Base-by-base conservation (phyloP, 805 yeast species). In the Tetrapisispora nanseiensis region DNA sequence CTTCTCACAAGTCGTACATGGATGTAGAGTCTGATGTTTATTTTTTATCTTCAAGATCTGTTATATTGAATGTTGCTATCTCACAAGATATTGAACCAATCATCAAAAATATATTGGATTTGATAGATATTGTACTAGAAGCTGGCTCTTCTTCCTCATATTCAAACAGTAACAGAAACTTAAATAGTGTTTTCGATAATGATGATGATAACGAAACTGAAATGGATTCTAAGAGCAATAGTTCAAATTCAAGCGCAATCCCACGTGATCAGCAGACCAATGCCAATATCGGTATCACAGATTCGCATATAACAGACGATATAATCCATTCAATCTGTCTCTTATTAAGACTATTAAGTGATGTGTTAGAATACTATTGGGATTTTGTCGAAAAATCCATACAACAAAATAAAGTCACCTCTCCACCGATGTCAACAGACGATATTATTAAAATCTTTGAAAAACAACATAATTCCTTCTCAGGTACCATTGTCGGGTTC, bases 331-430 rank as follows among this genome's bases (percentile, higher is more conserved):
- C 62, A 10, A 52, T 56, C 1, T 22, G 65, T 19, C 54, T 69
- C 1, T 39, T 71, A 9, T 41, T 70, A 10, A 55, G 69, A 39
- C 55, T 74, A 22, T 45, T 73, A 18, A 62, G 70, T 10, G 71
- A 67, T 45, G 49, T 65, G n/a, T 46, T 62, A 32, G 71, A 69
- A 44, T 51, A 56, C 21, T 61, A 58, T 41, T 69, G 74, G 74
- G 65, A 61, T 28, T 27, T 48, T 19, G 27, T 42, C 3, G 54
- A 61, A 30, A 33, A 29, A 19, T 29, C 16, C 22, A 19, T 42
- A 6, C 19, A 20, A 47, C 47, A 44, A 61, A 60, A 43, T 54
- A 55, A 19, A 28, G 30, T 3, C 28, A 42, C 5, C 11, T 11
- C 33, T 11, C 34, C 39, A 19, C 11, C 26, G 10, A 24, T n/a